Evolutionary conservation across 352 stramenopile genomes (phyloP), one percentile per base, ranked within the genome.

Genomic region (Pythium brassicae): DNA sequence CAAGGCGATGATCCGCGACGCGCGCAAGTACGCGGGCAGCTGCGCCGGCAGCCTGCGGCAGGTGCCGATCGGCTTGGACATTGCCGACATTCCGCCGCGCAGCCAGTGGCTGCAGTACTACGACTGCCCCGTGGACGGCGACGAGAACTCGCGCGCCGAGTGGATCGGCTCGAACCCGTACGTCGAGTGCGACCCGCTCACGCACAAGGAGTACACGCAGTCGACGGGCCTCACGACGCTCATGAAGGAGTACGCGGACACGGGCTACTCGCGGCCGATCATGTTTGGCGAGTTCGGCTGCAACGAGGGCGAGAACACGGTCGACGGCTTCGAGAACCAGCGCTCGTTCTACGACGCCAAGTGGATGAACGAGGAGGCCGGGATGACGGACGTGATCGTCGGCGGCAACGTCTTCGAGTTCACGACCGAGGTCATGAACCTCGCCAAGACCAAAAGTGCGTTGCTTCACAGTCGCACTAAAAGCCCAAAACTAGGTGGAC

Each of bases 401-500:
- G 83, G 83, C 20, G 83, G 83, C 54, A 89, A 88, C 47, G 83
- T 88, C 1, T 92, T 90, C 29, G 83, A 92, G 69, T 92, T 89
- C 40, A 78, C 72, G 4, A 88, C 80, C 2, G 83, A 92, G 56
- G 74, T 89, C 39, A 69, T 68, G 27, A 90, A 92, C 57, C 34
- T 52, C 52, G 23, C 27, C n/a, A 48, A 19, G 20, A 23, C 20
- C 29, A 58, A 66, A 43, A 63, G 56, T 57, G 22, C 19, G 22
- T 47, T 25, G 9, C n/a, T n/a, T n/a, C n/a, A n/a, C n/a, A n/a
- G n/a, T n/a, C n/a, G n/a, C n/a, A n/a, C n/a, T n/a, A n/a, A n/a
- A n/a, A n/a, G n/a, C n/a, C n/a, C n/a, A n/a, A n/a, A n/a, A n/a
- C n/a, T n/a, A n/a, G n/a, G n/a, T n/a, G 32, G 14, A 37, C 32